Base-by-base conservation (phyloP, 208 protist species). In the Giardia muris region DNA sequence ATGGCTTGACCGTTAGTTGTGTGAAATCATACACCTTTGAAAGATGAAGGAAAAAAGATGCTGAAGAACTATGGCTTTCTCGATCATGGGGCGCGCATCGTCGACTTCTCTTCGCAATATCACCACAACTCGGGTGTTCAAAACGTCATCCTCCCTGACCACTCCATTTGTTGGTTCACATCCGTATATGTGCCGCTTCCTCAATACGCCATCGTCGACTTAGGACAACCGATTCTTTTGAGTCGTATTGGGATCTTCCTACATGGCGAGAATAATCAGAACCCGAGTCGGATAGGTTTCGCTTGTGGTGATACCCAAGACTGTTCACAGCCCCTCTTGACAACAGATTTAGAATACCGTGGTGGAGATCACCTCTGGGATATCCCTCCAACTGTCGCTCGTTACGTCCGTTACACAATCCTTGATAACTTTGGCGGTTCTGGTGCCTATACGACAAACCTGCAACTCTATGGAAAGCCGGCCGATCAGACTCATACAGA, bases 201-300 rank as follows among this genome's bases (percentile, higher is more conserved):
- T 0, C 93, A 94, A 30, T 43, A 93, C 47, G 93, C 94, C 2
- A 22, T 92, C n/a, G 86, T 94, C 0, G 22, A 89, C 10, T 86
- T 94, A 43, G 0, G n/a, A 0, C 22, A n/a, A 22, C 46, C 22
- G 30, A 1, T 1, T 42, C 3, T 43, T 0, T 44, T 94, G 0
- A 4, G 0, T 42, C 47, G 90, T 43, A 90, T 94, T 2, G 93
- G 93, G 10, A 93, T 94, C 0, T 94, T 93, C 67, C 22, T 94
- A 1, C 93, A 94, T 93, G 93, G 93, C 44, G 93, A 94, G 89
- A 94, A 93, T 43, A 94, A 94, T 86, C 93, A 94, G 92, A 94
- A 94, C 46, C 93, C 93, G 0, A 19, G 46, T 0, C 1, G 46
- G 47, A n/a, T 93, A 1, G 0, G 92, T 30, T 76, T 76, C 30